A percentile compares a stretch with the other conserved stretches of the same genome.
These are phyloP conservation scores for Candida glaebosa DNA, from an alignment of 805 yeast genomes.

Conservation along the genomic window DNA sequence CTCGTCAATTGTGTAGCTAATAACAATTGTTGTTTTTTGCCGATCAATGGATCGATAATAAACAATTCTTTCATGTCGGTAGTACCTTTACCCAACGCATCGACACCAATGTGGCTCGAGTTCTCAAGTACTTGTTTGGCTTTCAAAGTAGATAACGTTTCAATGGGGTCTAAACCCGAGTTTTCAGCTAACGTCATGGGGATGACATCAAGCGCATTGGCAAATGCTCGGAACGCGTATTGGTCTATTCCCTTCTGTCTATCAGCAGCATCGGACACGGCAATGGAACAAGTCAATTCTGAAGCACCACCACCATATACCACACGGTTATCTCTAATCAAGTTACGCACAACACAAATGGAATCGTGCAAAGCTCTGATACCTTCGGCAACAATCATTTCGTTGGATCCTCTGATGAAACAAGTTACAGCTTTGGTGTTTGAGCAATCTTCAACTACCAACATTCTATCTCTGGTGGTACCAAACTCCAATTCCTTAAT, in stretches of 20 bases:
- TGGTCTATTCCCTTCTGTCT: slow-evolving; percentile 93
- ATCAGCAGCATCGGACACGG: slow-evolving; percentile 89
- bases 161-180: slow-evolving; percentile 93
- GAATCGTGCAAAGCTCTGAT: slow-evolving; percentile 96
- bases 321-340: slow-evolving; percentile 85
- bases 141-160: slow-evolving; percentile 78
- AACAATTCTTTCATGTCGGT: slow-evolving; percentile 92
- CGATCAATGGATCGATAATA: slow-evolving; percentile 95
- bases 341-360: slow-evolving; percentile 93
- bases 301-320: slow-evolving; percentile 99
- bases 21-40: slow-evolving; percentile 92
- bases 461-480: slow-evolving; percentile 94
- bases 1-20: slow-evolving; percentile 96
- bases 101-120: slow-evolving; percentile 79
- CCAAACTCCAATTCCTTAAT: slow-evolving; percentile 91
- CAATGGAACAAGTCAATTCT: slow-evolving; percentile 88
- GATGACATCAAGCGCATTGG: slow-evolving; percentile 84
- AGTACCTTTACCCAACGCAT: slow-evolving; percentile 83
- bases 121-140: slow-evolving; percentile 77
- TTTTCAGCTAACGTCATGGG: slow-evolving; percentile 97
- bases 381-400: slow-evolving; percentile 97
- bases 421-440: slow-evolving; percentile 88
- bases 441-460: slow-evolving; percentile 86
- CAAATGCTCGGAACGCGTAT: slow-evolving; percentile 94
- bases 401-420: slow-evolving; percentile 91